Evolutionary conservation across 352 stramenopile genomes (phyloP).

Genomic region (Phytophthora tubulina): DNA sequence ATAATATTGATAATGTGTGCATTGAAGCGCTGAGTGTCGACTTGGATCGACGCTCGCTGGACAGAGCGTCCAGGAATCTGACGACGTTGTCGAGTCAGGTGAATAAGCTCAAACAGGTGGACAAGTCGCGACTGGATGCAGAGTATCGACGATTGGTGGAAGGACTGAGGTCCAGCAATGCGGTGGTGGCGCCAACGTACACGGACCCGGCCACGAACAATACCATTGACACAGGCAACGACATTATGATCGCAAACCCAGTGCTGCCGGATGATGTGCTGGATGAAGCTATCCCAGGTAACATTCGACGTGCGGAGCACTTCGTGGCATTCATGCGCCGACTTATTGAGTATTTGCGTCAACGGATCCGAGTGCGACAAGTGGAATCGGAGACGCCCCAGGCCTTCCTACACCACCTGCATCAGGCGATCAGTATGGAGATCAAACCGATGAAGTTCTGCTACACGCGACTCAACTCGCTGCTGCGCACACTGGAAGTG

Average conservation of each 20-base stretch:
- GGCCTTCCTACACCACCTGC: slow-evolving; percentile 96
- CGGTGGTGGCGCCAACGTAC: slow-evolving; percentile 66
- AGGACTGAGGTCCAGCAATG: slow-evolving; percentile 94
- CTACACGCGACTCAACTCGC: slow-evolving; percentile 96
- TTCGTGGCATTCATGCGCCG: slow-evolving; percentile 99
- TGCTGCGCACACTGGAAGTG: slow-evolving; percentile 97
- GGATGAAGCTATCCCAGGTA: slow-evolving; percentile 97
- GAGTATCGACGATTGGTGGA: slow-evolving; percentile 97
- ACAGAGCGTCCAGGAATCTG: slow-evolving; percentile 94
- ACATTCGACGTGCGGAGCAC: slow-evolving; percentile 98
- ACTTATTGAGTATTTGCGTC: slow-evolving; percentile 95
- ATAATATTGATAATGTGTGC: slow-evolving; percentile 99
- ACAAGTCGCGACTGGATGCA: slow-evolving; percentile 92
- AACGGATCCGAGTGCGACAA: slow-evolving; percentile 83
- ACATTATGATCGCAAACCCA: slow-evolving; percentile 81
- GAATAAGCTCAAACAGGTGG: slow-evolving; percentile 90
- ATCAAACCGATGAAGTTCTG: slow-evolving; percentile 98
- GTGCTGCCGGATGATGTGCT: slow-evolving; percentile 94
- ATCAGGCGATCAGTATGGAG: slow-evolving; percentile 95
- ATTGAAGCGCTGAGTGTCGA: slow-evolving; percentile 98
- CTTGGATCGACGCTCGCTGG: slow-evolving; percentile 93
- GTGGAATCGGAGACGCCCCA: slow-evolving; percentile 97
- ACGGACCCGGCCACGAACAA: slow-evolving; percentile 50
- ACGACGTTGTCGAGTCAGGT: slow-evolving; percentile 81
- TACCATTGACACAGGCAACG: slow-evolving; percentile 61